These are phyloP conservation scores for Kazachstania sp. DNA, from an alignment of 1,139 yeast species.

Conservation along the genomic window DNA sequence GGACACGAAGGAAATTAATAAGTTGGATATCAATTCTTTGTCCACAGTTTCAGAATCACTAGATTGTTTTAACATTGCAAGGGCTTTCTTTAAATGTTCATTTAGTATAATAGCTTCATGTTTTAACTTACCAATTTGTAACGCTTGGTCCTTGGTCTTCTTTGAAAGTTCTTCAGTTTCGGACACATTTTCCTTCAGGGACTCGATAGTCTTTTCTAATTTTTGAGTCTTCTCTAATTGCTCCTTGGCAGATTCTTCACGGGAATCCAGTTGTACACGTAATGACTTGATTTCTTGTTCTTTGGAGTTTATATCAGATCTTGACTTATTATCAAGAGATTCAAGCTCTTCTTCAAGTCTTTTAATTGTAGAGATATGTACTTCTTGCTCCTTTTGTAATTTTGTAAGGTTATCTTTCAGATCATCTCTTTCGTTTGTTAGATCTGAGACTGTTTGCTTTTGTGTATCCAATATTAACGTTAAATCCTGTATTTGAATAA, in stretches of 20 bases:
- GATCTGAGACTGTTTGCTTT: slow-evolving; percentile 20
- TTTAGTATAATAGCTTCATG: slow-evolving; percentile 94
- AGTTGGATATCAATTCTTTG: slow-evolving; percentile 77
- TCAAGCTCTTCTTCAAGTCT: slow-evolving; percentile 20
- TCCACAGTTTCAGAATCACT: slow-evolving; percentile 73
- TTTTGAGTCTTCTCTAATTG: slow-evolving; percentile 9
- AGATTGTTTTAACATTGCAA: slow-evolving; percentile 68
- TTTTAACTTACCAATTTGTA: slow-evolving; percentile 78
- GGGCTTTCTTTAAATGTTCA: slow-evolving; percentile 87
- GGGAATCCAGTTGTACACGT: slow-evolving; percentile 18
- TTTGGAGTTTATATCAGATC: slow-evolving; percentile 12
- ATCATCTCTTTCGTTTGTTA: slow-evolving; percentile 26
- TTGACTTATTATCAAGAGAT: slow-evolving; percentile 8
- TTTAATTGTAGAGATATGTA: slow-evolving; percentile 21
- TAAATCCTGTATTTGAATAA: slow-evolving; percentile 24
- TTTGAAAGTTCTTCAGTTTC: slow-evolving; percentile 35
- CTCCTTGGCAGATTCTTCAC: slow-evolving; percentile 12
- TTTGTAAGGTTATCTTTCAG: slow-evolving; percentile 12
- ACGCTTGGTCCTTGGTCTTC: slow-evolving; percentile 62
- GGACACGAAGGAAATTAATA: slow-evolving; percentile 74
- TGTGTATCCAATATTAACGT: slow-evolving; percentile 22
- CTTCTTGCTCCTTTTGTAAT: slow-evolving; percentile 17
- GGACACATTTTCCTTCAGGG: slow-evolving; percentile 17
- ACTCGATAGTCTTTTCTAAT: slow-evolving; percentile 13
- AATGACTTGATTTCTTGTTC: slow-evolving; percentile 17